These are phyloP conservation scores for Pelargonium fulgidum DNA, from an alignment of 441 rosid genomes.

Conservation along the genomic window DNA sequence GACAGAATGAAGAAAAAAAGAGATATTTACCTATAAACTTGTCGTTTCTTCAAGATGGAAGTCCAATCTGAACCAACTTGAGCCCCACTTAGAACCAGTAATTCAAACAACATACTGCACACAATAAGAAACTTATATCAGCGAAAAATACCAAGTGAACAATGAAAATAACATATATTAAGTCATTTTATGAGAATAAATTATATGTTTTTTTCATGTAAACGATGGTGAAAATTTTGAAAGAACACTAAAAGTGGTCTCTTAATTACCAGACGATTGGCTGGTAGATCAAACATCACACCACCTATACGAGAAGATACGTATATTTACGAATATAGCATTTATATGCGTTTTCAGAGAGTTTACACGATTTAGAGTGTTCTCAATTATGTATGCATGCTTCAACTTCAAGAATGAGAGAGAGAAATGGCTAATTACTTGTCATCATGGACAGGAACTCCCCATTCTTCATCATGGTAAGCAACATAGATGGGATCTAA, in stretches of 20 bases:
- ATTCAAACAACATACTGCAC: constrained; percentile 60
- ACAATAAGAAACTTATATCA: background rate
- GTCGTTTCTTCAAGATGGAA: constrained; percentile 66
- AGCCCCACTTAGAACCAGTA: constrained; percentile 70
- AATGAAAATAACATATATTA: too few relatives aligned
- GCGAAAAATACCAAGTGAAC: too few relatives aligned
- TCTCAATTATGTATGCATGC: too few relatives aligned
- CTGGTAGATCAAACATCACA: too few relatives aligned
- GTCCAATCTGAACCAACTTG: constrained; percentile 91
- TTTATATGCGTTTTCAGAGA: too few relatives aligned
- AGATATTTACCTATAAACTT: constrained; percentile 41
- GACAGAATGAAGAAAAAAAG: background rate
- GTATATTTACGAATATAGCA: too few relatives aligned
- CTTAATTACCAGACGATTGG: too few relatives aligned
- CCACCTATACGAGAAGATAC: background rate
- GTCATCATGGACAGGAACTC: constrained; percentile 27
- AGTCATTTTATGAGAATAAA: too few relatives aligned
- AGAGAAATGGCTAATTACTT: constrained; percentile 35
- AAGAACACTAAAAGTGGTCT: too few relatives aligned
- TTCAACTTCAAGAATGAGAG: background rate
- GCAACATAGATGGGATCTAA: constrained; percentile 48
- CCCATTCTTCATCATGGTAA: constrained; percentile 30
- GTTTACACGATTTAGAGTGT: too few relatives aligned
- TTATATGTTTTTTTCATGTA: too few relatives aligned
- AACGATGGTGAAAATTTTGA: too few relatives aligned